Evolutionary conservation across 306 rosid species (phyloP).

Genomic region (Quercus aquifolioides): DNA sequence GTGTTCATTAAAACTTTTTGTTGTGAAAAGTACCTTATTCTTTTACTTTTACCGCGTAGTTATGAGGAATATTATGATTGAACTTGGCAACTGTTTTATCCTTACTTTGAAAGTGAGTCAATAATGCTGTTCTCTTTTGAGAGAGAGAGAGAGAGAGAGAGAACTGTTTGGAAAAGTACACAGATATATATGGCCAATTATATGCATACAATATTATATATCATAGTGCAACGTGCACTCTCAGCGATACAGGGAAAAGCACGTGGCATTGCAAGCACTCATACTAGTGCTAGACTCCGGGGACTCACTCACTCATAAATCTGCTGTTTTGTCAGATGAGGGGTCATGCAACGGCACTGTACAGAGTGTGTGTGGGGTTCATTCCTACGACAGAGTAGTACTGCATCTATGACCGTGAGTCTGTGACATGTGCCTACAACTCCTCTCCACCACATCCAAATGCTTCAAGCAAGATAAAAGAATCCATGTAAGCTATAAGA

Average conservation of each 20-base stretch:
- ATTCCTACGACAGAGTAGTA: neutral
- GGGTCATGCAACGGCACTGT: neutral
- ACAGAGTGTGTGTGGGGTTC: neutral
- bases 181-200: neutral
- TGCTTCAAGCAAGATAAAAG: conserved; percentile 37
- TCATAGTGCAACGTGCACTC: neutral
- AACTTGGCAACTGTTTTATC: too few relatives aligned
- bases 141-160: neutral
- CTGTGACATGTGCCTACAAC: neutral
- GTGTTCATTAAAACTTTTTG: too few relatives aligned
- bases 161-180: neutral
- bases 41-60: neutral
- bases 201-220: neutral
- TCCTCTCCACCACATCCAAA: conserved; percentile 27
- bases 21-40: too few relatives aligned
- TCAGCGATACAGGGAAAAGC: neutral
- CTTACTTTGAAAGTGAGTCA: too few relatives aligned
- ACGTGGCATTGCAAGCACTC: neutral
- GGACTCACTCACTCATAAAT: neutral
- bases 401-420: neutral
- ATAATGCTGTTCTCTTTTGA: neutral
- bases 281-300: neutral
- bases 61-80: neutral
- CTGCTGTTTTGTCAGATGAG: neutral
- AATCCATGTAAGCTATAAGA: conserved; percentile 28